Evolutionary conservation across 163 green algal species (phyloP), one percentile per base, ranked within the genome.

Genomic region (Volvox carteri): DNA sequence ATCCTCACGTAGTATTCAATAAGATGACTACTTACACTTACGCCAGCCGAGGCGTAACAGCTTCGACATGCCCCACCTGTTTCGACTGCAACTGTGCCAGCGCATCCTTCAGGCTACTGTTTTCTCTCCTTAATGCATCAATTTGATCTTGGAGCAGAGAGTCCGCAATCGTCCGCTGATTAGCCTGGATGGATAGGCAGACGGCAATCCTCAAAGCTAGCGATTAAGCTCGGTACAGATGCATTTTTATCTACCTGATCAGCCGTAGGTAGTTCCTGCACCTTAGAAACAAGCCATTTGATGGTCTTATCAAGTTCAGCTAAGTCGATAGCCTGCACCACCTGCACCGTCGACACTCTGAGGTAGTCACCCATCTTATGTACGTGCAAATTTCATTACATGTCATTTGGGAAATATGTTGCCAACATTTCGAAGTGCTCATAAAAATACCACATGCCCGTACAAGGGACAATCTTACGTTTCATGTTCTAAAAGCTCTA

Each of bases 81-180:
- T 81, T 81, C 35, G 48, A 68, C 39, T 81, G 83, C 12, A 88
- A 70, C 28, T 83, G 50, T 1, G 14, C 37, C 2, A 88, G 7
- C 4, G 37, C 23, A 37, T 74, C 67, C 37, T 88, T 88, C 28
- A 83, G 37, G 62, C 7, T 50, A 14, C 25, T 44, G 37, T 88
- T 88, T 74, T 88, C 68, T 33, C 50, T 60, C 2, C 83, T 33
- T 3, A 88, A 35, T 35, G 70, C 68, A 60, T 88, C 83, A 23
- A 88, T 78, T 62, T 88, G 65, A 33, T 79, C 81, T 80, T 87
- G 81, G 1, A 87, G 81, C 44, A 86, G 23, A 4, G 54, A 52
- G 54, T 86, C 79, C 19, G 62, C 79, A 41, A 86, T 86, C 9
- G 79, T 86, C 62, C 52, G 68, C 75, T 84, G 75, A 48, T 78